phyloP scores from a whole-genome alignment of 2,329 filamentous ascomycete species.

The Parastagonospora nodorum region DNA sequence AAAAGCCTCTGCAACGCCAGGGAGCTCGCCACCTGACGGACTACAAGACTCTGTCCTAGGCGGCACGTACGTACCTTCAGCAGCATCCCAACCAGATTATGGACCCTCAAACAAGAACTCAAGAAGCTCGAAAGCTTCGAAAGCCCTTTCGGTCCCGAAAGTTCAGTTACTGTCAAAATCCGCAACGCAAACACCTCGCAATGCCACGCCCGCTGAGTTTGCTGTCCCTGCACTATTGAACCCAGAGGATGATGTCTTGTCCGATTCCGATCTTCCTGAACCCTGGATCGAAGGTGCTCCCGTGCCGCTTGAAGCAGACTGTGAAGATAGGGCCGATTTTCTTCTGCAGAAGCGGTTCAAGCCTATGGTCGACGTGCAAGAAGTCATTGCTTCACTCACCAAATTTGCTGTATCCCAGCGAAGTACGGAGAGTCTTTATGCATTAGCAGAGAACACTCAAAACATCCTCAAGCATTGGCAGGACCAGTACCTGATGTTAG shows the following conservation, averaged over 20 bases:
- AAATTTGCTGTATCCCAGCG: slow-evolving; percentile 50
- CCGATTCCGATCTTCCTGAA: slow-evolving; percentile 44
- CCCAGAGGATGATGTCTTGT: slow-evolving; percentile 42
- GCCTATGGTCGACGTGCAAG: slow-evolving; percentile 50
- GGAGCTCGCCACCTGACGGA: slow-evolving; percentile 25
- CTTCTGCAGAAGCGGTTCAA: slow-evolving; percentile 48
- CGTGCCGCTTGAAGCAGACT: slow-evolving; percentile 38
- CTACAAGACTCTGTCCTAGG: slow-evolving; percentile 16
- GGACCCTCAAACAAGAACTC: slow-evolving; percentile 1
- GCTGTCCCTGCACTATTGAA: slow-evolving; percentile 29
- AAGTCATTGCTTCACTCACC: slow-evolving; percentile 50
- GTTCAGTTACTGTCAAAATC: slow-evolving; percentile 27
- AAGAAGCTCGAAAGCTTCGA: slow-evolving; percentile 8
- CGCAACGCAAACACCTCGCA: slow-evolving; percentile 32
- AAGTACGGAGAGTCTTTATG: slow-evolving; percentile 59
- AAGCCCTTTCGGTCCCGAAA: slow-evolving; percentile 21
- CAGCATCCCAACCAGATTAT: slow-evolving; percentile 9
- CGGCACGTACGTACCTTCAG: slow-evolving; percentile 8
- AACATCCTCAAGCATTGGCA: slow-evolving; percentile 60
- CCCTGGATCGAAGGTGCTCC: slow-evolving; percentile 39
- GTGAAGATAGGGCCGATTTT: slow-evolving; percentile 48
- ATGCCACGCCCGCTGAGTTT: slow-evolving; percentile 30
- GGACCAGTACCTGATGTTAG: slow-evolving; percentile 63
- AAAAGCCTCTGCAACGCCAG: slow-evolving; percentile 15
- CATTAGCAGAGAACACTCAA: slow-evolving; percentile 60